These are phyloP conservation scores for Apiospora kogelbergensis DNA, from an alignment of 2,329 filamentous ascomycete genomes.

Conservation along the genomic window DNA sequence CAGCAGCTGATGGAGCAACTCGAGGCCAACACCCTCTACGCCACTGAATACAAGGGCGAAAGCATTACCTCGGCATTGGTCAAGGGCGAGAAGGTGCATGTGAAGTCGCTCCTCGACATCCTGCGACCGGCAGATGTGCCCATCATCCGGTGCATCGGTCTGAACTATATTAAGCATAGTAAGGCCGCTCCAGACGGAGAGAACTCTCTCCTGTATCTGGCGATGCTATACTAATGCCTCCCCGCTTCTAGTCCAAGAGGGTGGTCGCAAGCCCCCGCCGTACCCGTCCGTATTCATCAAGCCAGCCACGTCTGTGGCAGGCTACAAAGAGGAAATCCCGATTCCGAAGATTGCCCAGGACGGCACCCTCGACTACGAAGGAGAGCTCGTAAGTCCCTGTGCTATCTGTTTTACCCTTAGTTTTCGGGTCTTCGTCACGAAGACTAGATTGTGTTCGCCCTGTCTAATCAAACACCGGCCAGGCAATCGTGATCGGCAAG, in stretches of 20 bases:
- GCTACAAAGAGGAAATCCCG: constrained; percentile 37
- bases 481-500: constrained; percentile 49
- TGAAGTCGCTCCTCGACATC: constrained; percentile 54
- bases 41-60: too few relatives aligned
- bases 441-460: too few relatives aligned
- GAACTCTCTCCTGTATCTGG: too few relatives aligned
- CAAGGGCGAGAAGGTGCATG: constrained; percentile 38
- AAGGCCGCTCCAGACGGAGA: too few relatives aligned
- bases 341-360: constrained; percentile 46
- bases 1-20: too few relatives aligned
- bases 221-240: background rate
- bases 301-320: constrained; percentile 39
- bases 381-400: too few relatives aligned
- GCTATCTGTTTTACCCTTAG: too few relatives aligned
- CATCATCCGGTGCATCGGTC: constrained; percentile 56
- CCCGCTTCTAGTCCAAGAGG: constrained; percentile 35
- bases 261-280: constrained; percentile 38
- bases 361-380: constrained; percentile 48
- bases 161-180: constrained; percentile 59
- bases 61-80: too few relatives aligned
- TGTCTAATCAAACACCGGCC: too few relatives aligned
- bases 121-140: constrained; percentile 52
- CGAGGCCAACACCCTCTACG: too few relatives aligned
- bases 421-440: too few relatives aligned
- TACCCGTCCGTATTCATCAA: constrained; percentile 52